phyloP scores from a whole-genome alignment of 805 yeast genomes.

The Ogataea philodendri region DNA sequence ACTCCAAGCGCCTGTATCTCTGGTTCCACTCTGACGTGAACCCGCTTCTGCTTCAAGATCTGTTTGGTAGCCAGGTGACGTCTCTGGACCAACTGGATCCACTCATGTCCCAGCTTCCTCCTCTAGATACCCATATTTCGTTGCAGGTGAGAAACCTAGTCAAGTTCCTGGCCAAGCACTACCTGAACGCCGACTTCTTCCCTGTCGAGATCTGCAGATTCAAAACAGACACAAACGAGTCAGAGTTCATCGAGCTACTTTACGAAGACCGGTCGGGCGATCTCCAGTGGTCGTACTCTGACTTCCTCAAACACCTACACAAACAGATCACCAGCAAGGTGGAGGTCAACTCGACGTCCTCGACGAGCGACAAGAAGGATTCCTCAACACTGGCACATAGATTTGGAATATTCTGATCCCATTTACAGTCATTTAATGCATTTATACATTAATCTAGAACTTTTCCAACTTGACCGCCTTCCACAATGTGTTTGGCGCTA shows the following conservation, averaged over 20 bases:
- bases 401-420: conserved; percentile 19
- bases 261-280: conserved; percentile 70
- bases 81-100: conserved; percentile 48
- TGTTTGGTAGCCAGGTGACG: conserved; percentile 60
- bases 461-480: conserved; percentile 48
- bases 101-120: conserved; percentile 60
- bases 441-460: conserved; percentile 35
- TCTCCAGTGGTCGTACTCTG: conserved; percentile 56
- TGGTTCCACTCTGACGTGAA: conserved; percentile 72
- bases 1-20: conserved; percentile 57
- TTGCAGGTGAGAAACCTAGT: conserved; percentile 64
- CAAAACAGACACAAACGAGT: conserved; percentile 59
- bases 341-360: conserved; percentile 22
- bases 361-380: conserved; percentile 11
- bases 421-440: conserved; percentile 9
- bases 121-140: conserved; percentile 65
- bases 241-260: conserved; percentile 55
- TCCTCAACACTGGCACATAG: conserved; percentile 18
- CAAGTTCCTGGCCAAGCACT: conserved; percentile 46
- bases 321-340: conserved; percentile 53
- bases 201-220: conserved; percentile 63
- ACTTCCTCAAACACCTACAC: conserved; percentile 68
- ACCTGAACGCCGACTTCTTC: conserved; percentile 38
- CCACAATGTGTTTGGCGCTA: conserved; percentile 44
- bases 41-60: conserved; percentile 63